Percentiles rank a stretch among this genome's conserved stretches.
These are phyloP conservation scores for Yarrowia sp. DNA, from an alignment of 805 yeast species.

Conservation along the genomic window DNA sequence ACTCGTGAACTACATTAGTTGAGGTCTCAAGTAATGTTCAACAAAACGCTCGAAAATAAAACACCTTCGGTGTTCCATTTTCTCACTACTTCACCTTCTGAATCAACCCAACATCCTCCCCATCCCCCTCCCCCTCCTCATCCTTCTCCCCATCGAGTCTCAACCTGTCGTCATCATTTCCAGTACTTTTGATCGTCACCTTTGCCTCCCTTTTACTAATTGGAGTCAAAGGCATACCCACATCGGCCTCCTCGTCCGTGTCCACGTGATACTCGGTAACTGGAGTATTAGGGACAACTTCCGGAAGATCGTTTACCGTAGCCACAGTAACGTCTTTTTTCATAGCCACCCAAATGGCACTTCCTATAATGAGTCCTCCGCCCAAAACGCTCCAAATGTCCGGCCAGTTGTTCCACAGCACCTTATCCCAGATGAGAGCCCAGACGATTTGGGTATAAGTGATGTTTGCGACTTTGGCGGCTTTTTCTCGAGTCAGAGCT, in stretches of 20 bases:
- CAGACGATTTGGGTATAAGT: slow-evolving; percentile 77
- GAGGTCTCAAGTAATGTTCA: no score
- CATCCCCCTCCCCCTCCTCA: background rate
- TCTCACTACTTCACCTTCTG: background rate
- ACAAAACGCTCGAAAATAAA: no score
- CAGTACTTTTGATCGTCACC: slow-evolving; percentile 8
- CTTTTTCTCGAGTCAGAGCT: slow-evolving; percentile 82
- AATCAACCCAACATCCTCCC: slow-evolving; percentile 1
- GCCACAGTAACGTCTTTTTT: slow-evolving; percentile 24
- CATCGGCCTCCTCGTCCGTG: background rate
- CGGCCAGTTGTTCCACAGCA: slow-evolving; percentile 77
- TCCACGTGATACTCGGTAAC: background rate
- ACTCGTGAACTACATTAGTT: no score
- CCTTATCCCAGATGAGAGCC: slow-evolving; percentile 76
- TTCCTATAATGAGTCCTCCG: slow-evolving; percentile 66
- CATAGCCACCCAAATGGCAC: slow-evolving; percentile 61
- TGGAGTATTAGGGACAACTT: slow-evolving; percentile 2
- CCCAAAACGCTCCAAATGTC: slow-evolving; percentile 73
- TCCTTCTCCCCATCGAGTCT: background rate
- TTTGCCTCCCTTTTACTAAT: slow-evolving; percentile 8
- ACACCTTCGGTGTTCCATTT: background rate
- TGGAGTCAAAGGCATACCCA: slow-evolving; percentile 17
- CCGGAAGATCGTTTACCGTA: background rate
- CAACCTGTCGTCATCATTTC: slow-evolving; percentile 9
- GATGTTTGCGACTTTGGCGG: slow-evolving; percentile 78